Base-by-base conservation (phyloP, 2,329 filamentous ascomycete genomes). In the Aspergillus versicolor region DNA sequence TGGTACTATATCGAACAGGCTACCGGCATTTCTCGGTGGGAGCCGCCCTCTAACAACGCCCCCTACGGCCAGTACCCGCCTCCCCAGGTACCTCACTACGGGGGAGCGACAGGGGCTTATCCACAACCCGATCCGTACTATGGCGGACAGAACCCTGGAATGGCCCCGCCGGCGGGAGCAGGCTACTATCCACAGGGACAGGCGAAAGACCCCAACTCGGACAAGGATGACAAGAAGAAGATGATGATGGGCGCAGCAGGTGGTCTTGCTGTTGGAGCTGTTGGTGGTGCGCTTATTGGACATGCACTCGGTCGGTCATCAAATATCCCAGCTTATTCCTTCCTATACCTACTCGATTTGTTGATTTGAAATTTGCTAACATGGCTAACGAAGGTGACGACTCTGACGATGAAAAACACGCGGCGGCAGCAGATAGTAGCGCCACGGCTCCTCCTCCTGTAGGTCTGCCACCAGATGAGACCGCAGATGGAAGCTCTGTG, bases 1-100 rank as follows among this genome's bases (percentile, higher is more conserved):
- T 53, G 51, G 51, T 53, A 53, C 51, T 53, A 53, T 22, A 53
- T 53, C 51, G 51, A 53, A 37, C 51, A 53, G 32, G 51, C 51
- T 4, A 53, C 51, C 4, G 51, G 51, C 6, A 53, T 53, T n/a
- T 53, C 51, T 13, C 51, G 51, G 2, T 53, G 51, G 51, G 51
- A 53, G 38, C 51, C 51, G 42, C 51, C 51, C 8, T 19, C 51
- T 7, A 27, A n/a, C 5, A 32, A 42, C 4, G 51, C 51, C 2
- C 51, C 51, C 3, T 53, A 53, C 41, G 51, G 51, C 12, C 51
- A 53, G 51, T 30, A 46, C 15, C 8, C 15, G 9, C 42, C 17
- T 15, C 19, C 51, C 19, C 51, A 53, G 51, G 42, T 53, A 6
- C 51, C 51, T 13, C 51, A 53, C 19, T 53, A 53, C n/a, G 42